Evolutionary conservation across 148 eudicot genomes (phyloP).

Genomic region (Agrostemma githago): DNA sequence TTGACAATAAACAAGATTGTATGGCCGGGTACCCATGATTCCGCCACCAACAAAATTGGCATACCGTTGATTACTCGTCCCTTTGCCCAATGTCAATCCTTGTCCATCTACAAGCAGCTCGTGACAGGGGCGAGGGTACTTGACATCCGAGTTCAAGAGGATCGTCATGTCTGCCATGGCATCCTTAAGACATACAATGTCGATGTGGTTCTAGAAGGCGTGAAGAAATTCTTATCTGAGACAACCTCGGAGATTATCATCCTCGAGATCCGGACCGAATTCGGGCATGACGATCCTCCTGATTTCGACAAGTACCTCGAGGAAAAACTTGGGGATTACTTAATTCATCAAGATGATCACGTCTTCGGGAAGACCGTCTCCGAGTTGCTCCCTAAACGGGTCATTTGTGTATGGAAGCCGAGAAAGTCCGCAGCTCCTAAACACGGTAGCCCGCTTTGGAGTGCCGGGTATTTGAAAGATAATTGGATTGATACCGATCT

Average conservation of each 20-base stretch:
- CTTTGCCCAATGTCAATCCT: slow-evolving; percentile 85
- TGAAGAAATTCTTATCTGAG: slow-evolving; percentile 66
- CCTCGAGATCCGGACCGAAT: slow-evolving; percentile 85
- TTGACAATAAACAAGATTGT: slow-evolving; percentile 59
- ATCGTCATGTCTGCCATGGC: slow-evolving; percentile 81
- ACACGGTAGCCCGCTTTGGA: slow-evolving; percentile 64
- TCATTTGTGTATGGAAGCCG: slow-evolving; percentile 91
- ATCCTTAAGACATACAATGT: slow-evolving; percentile 55
- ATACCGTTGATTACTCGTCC: slow-evolving; percentile 67
- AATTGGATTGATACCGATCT: slow-evolving; percentile 90
- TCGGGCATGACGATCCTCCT: slow-evolving; percentile 81
- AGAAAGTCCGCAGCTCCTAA: slow-evolving; percentile 57
- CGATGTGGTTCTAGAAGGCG: slow-evolving; percentile 64
- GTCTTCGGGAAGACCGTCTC: slow-evolving; percentile 64
- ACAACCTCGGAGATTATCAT: slow-evolving; percentile 79
- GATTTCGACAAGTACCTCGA: slow-evolving; percentile 66
- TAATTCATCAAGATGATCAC: slow-evolving; percentile 72
- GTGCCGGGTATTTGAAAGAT: slow-evolving; percentile 60
- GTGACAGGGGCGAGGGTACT: slow-evolving; percentile 56
- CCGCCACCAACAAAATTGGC: slow-evolving; percentile 82
- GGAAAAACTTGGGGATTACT: slow-evolving; percentile 59
- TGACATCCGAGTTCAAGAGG: slow-evolving; percentile 72
- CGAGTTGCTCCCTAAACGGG: slow-evolving; percentile 65
- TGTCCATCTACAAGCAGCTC: slow-evolving; percentile 80
- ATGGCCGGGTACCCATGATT: slow-evolving; percentile 94